phyloP scores from a whole-genome alignment of 139 green algal species.

The Pseudopediastrum boryanum region DNA sequence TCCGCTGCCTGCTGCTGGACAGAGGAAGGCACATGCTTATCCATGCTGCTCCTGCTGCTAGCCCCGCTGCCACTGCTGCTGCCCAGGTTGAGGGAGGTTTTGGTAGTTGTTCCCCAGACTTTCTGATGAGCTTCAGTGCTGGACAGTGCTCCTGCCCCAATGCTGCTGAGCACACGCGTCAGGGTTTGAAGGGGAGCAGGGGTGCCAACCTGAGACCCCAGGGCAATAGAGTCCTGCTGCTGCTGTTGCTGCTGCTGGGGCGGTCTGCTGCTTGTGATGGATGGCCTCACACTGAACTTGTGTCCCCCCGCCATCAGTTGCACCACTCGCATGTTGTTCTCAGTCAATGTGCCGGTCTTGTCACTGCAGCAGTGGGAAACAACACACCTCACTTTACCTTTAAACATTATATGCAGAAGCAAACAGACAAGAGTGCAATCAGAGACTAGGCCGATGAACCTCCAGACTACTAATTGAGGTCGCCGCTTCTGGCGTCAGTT shows the following conservation, averaged over 20 bases:
- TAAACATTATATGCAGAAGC: no score
- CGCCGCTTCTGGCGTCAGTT: no score
- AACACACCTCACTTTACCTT: no score
- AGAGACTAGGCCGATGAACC: no score
- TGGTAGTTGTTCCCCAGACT: no score
- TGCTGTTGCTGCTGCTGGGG: constrained; percentile 21
- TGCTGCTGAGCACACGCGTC: no score
- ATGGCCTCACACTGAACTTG: constrained; percentile 26
- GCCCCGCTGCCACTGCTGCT: constrained; percentile 20
- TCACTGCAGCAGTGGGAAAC: constrained; percentile 68
- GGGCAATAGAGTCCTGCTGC: not conserved
- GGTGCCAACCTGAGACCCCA: not conserved
- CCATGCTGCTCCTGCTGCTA: constrained; percentile 13
- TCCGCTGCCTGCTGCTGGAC: not conserved
- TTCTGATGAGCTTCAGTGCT: no score
- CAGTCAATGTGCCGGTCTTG: constrained; percentile 91
- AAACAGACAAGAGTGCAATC: no score
- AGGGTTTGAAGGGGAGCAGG: no score
- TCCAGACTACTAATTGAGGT: no score
- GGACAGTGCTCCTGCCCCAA: no score
- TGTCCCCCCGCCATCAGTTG: constrained; percentile 54
- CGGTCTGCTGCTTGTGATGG: not conserved
- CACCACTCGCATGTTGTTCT: constrained; percentile 82
- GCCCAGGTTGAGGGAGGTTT: not conserved
- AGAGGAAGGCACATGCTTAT: no score